Evolutionary conservation across 768 basidiomycete species (phyloP), one percentile per base, ranked within the genome.

Genomic region (Trametes elegans): DNA sequence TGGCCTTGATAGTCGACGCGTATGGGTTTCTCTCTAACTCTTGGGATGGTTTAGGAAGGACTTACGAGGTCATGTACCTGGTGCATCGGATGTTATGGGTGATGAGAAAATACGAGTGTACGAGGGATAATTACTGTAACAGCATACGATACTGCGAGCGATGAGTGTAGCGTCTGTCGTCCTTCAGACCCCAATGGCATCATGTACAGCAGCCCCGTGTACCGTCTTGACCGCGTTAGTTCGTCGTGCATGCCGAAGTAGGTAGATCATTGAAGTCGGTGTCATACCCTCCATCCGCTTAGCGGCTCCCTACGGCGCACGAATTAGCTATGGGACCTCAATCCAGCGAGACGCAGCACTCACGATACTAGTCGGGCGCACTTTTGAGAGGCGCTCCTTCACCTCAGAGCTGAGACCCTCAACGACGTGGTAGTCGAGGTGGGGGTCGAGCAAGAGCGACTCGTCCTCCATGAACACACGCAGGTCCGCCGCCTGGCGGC

Each of bases 251-350:
- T 90, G 78, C 62, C 79, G 81, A 58, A 94, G 72, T 23, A 95
- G 67, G 35, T 76, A 75, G 11, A 92, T 76, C n/a, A 88, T 72
- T 0, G 83, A 82, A 0, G 85, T 79, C 2, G 93, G 93, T 3
- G 93, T 96, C 81, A 95, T 90, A 7, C 93, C 93, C 66, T 95
- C 93, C 83, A 95, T 93, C 24, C 93, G 76, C 68, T 93, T 93
- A 14, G 89, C 93, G 3, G 88, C 88, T n/a, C 93, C 93, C 92
- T 93, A 51, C 29, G 11, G 29, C 31, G 24, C 34, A 29, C 53
- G 11, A 36, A 24, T 18, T 21, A 32, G 18, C 48, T 35, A 29
- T 34, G 32, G 40, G 38, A 2, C 16, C 13, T 39, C 16, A 8
- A 26, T 10, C 10, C n/a, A n/a, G 45, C 32, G 27, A 42, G 34